Conservation (phyloP, 2,329 filamentous ascomycete species). For the Talaromyces sp. region DNA sequence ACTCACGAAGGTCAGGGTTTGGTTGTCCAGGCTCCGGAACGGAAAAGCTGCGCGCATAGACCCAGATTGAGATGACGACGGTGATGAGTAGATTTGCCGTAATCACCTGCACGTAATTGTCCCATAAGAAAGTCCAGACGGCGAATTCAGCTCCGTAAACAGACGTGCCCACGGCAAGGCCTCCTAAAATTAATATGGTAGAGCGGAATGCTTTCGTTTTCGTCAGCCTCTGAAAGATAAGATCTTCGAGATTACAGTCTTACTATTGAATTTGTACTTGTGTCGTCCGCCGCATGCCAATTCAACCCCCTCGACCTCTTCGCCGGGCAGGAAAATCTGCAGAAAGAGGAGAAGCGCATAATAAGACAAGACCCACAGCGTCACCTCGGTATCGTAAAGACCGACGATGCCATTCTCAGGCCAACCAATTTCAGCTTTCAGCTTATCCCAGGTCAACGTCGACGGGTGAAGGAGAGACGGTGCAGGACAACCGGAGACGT, state of each 20-base stretch:
- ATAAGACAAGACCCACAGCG: conserved; percentile 69
- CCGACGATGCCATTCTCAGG: conserved; percentile 65
- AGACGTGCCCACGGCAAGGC: conserved; percentile 69
- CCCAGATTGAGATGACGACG: conserved; percentile 67
- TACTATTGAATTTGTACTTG: conserved; percentile 78
- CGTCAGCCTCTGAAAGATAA: not conserved
- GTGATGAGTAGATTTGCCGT: conserved; percentile 78
- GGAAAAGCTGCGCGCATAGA: conserved; percentile 77
- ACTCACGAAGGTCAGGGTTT: conserved; percentile 67
- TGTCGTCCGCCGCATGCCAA: conserved; percentile 68
- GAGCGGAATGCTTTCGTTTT: conserved; percentile 65
- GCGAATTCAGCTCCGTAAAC: conserved; percentile 75
- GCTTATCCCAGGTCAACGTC: conserved; percentile 63
- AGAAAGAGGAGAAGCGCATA: conserved; percentile 72
- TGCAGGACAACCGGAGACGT: conserved; percentile 83
- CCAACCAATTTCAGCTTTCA: conserved; percentile 82
- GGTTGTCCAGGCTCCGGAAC: conserved; percentile 61
- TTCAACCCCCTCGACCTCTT: conserved; percentile 65
- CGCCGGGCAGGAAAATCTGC: conserved; percentile 71
- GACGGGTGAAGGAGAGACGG: conserved; percentile 72
- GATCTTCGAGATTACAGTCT: conserved; percentile 19
- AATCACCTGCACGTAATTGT: conserved; percentile 83
- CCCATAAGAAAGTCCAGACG: conserved; percentile 88
- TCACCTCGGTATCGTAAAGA: conserved; percentile 66
- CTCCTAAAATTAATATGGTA: conserved; percentile 67